Percentiles rank a stretch among this genome's conserved stretches.
Conservation (phyloP, 495 filamentous ascomycete species). For the Schizothecium vesticola region DNA sequence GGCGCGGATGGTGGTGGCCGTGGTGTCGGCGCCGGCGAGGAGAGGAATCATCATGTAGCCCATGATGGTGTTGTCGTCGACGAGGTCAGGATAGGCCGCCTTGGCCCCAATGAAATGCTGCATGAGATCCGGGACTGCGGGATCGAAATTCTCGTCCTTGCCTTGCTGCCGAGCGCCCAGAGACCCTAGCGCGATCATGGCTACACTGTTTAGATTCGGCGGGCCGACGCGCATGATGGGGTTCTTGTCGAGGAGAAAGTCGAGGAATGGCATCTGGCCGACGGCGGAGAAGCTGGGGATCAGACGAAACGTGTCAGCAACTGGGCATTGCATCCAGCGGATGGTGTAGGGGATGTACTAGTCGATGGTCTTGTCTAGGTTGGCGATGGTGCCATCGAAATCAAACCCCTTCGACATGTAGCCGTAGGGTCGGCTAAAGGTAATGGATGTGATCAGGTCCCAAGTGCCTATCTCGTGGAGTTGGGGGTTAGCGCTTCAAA, state of each 20-base stretch:
- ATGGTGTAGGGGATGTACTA: slow-evolving; percentile 8
- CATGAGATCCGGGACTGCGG: slow-evolving; percentile 22
- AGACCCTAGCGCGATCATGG: slow-evolving; percentile 2
- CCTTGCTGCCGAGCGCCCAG: slow-evolving; percentile 14
- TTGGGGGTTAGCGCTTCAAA: background rate
- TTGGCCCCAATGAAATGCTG: slow-evolving; percentile 27
- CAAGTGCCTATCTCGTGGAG: slow-evolving; percentile 25
- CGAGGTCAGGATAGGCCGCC: slow-evolving; percentile 16
- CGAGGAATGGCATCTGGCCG: slow-evolving; percentile 14
- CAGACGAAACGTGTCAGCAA: no score
- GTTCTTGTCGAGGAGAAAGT: slow-evolving; percentile 26
- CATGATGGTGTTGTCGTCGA: slow-evolving; percentile 22
- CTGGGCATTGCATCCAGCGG: no score
- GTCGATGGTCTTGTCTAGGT: slow-evolving; percentile 11
- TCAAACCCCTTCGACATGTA: slow-evolving; percentile 31
- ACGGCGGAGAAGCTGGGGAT: slow-evolving; percentile 13
- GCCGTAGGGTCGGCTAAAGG: slow-evolving; percentile 34
- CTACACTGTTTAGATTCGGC: slow-evolving; percentile 15
- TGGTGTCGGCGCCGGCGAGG: slow-evolving; percentile 51
- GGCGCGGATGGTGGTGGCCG: slow-evolving; percentile 43
- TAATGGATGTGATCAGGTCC: slow-evolving; percentile 29
- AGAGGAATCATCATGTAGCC: slow-evolving; percentile 31
- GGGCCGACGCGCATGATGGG: slow-evolving; percentile 18
- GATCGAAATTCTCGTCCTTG: slow-evolving; percentile 11
- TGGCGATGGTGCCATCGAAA: slow-evolving; percentile 18